phyloP scores from a whole-genome alignment of 139 green algal genomes.

The Tetradesmus obliquus region DNA sequence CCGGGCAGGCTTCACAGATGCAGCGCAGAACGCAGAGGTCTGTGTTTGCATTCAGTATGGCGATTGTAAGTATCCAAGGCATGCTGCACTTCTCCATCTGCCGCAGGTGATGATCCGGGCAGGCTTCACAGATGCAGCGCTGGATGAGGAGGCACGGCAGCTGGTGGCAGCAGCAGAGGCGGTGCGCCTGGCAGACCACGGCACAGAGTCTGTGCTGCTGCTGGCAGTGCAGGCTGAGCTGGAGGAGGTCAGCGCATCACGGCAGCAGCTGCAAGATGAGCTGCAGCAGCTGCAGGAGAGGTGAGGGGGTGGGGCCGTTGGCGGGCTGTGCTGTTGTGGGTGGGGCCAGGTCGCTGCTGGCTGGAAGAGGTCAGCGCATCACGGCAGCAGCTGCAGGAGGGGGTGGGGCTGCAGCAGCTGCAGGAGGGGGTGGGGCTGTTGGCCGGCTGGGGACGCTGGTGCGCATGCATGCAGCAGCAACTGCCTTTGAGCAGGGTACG shows the following conservation, averaged over 20 bases:
- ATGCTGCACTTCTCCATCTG: not conserved
- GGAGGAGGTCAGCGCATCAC: not conserved
- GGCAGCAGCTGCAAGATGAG: not conserved
- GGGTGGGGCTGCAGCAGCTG: not conserved
- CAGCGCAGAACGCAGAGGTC: conserved; percentile 44
- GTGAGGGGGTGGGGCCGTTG: not conserved
- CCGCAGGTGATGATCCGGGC: conserved; percentile 49
- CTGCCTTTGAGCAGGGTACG: too few relatives aligned
- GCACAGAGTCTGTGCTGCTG: conserved; percentile 52
- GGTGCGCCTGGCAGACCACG: conserved; percentile 46
- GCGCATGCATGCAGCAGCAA: too few relatives aligned
- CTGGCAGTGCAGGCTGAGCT: conserved; percentile 47
- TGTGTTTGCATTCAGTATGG: too few relatives aligned
- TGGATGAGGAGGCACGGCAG: conserved; percentile 49
- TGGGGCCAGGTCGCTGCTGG: not conserved
- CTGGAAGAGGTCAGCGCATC: not conserved
- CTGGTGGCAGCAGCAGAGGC: conserved; percentile 40
- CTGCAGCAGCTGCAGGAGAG: conserved; percentile 14
- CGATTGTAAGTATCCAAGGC: too few relatives aligned
- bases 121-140: conserved; percentile 38
- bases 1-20: conserved; percentile 43
- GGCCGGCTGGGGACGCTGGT: too few relatives aligned
- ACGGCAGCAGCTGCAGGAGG: not conserved
- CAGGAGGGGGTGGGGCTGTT: not conserved
- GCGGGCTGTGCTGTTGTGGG: not conserved